Evolutionary conservation across 2,329 filamentous ascomycete genomes (phyloP).

Genomic region (Polytolypa hystricis): DNA sequence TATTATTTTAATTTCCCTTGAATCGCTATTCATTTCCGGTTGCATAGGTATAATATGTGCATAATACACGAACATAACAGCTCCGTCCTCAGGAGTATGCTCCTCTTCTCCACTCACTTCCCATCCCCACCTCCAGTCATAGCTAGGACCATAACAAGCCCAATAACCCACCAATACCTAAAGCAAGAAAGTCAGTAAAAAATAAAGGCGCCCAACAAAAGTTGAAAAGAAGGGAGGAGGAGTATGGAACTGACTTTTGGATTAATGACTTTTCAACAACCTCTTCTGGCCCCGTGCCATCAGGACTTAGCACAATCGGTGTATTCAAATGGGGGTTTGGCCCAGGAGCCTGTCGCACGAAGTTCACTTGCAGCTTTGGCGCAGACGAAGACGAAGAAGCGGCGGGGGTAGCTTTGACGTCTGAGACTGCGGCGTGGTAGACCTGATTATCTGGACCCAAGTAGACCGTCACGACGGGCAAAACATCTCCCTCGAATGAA

Average conservation of each 20-base stretch:
- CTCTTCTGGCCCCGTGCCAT: slow-evolving; percentile 27
- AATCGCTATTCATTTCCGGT: no score
- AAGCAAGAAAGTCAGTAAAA: neutral
- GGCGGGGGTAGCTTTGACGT: slow-evolving; percentile 11
- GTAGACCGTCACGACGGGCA: slow-evolving; percentile 28
- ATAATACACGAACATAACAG: no score
- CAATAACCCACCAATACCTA: slow-evolving; percentile 39
- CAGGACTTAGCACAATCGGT: slow-evolving; percentile 28
- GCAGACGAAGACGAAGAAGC: neutral
- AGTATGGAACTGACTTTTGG: slow-evolving; percentile 20
- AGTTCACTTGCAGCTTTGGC: slow-evolving; percentile 19
- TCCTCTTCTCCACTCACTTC: slow-evolving; percentile 12
- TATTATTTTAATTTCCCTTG: no score
- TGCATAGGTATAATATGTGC: no score
- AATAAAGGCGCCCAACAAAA: slow-evolving; percentile 1
- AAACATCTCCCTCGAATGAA: slow-evolving; percentile 18
- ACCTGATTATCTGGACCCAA: slow-evolving; percentile 26
- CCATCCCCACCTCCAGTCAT: slow-evolving; percentile 32
- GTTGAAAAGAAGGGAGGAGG: neutral
- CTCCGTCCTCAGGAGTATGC: neutral
- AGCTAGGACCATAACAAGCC: slow-evolving; percentile 30
- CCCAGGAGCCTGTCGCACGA: slow-evolving; percentile 23
- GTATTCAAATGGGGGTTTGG: slow-evolving; percentile 30
- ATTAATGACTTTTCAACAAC: slow-evolving; percentile 34
- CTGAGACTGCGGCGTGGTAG: slow-evolving; percentile 29